Base-by-base conservation (phyloP, 768 basidiomycete genomes). In the Calocybe gangraenosa region DNA sequence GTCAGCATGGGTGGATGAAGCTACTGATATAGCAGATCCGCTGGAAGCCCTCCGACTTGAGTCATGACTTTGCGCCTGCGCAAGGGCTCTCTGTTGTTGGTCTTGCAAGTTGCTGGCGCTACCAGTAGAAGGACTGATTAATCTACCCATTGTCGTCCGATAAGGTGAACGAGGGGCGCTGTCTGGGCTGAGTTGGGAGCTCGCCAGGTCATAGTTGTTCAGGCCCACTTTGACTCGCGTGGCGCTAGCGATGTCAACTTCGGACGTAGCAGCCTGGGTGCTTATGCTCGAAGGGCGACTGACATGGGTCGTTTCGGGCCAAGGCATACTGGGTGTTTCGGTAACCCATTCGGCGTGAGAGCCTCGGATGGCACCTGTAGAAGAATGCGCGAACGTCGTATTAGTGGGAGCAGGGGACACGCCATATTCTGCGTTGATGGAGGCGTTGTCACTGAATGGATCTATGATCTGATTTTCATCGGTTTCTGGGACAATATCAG, bases 1-100 rank as follows among this genome's bases (percentile, higher is more conserved):
- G 58, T 92, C 88, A 20, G 87, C 86, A 39, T 78, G 76, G 2
- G 84, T 84, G 8, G 85, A 85, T 6, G 25, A 28, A 11, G 84
- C 68, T 10, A 78, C 78, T 23, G 82, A 84, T 46, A 82, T 63
- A 38, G 79, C 76, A 22, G 86, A 89, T 4, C 80, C 78, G 46
- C 75, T 77, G 4, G 87, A 84, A 50, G 78, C 72, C 43, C 80
- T 69, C 50, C 75, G 71, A 47, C 62, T 64, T 51, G 60, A 66
- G 39, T 72, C 73, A 38, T 78, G 73, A 10, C 73, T 75, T 50
- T 72, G 79, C 13, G 78, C 79, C 57, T 85, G 80, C 40, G 81
- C 77, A 47, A 78, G 74, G 34, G 82, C 84, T 45, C 71, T 70
- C 44, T 78, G 78, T 56, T 88, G 87, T 55, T 87, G 85, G 49